Evolutionary conservation across 495 filamentous ascomycete species (phyloP).

Genomic region (Neurospora africana): DNA sequence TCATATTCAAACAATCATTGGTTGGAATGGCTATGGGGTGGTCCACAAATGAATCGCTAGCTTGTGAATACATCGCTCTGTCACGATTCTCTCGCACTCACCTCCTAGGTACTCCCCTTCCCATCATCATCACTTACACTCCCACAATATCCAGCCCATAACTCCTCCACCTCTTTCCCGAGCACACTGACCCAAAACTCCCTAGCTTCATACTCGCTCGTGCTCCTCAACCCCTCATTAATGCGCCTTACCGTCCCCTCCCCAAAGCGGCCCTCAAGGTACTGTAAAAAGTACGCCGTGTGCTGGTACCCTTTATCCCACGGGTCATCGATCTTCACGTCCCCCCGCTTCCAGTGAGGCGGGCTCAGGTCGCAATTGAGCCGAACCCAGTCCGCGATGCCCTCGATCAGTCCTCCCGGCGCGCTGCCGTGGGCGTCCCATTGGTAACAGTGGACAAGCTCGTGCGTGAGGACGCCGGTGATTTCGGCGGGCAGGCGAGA

Average conservation of each 20-base stretch:
- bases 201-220: conserved; percentile 43
- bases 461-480: conserved; percentile 74
- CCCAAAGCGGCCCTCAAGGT: conserved; percentile 56
- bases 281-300: conserved; percentile 85
- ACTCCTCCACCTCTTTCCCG: conserved; percentile 49
- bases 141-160: conserved; percentile 62
- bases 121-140: neutral
- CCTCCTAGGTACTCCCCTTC: neutral
- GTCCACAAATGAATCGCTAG: neutral
- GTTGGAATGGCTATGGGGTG: neutral
- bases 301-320: conserved; percentile 94
- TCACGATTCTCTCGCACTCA: neutral
- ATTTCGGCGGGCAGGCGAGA: conserved; percentile 52
- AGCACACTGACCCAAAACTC: conserved; percentile 65
- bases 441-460: conserved; percentile 95
- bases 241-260: conserved; percentile 58
- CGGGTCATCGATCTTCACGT: conserved; percentile 15
- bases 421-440: conserved; percentile 53
- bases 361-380: conserved; percentile 62
- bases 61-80: neutral
- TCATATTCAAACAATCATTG: neutral
- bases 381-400: conserved; percentile 89
- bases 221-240: conserved; percentile 57
- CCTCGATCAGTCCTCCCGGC: conserved; percentile 80
- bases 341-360: conserved; percentile 67